phyloP scores from a whole-genome alignment of 2,329 filamentous ascomycete genomes.

The Paraphaeosphaeria sporulosa region DNA sequence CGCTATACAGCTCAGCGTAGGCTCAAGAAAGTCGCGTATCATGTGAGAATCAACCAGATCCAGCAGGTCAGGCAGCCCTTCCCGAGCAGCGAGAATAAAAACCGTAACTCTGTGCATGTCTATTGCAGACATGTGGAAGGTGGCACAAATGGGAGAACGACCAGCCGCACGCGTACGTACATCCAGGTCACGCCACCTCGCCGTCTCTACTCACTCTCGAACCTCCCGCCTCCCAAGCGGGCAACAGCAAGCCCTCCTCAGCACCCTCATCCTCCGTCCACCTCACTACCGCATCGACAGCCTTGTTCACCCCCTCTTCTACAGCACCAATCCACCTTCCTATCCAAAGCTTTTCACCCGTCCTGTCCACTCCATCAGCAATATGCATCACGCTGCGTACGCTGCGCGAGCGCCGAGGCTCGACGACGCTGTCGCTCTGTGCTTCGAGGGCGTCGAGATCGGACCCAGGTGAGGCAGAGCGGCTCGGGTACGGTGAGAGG shows the following conservation, averaged over 20 bases:
- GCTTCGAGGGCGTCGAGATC: slow-evolving; percentile 8
- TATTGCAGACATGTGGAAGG: background rate
- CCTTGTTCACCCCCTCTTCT: background rate
- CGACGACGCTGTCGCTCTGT: background rate
- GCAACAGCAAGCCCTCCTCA: slow-evolving; percentile 7
- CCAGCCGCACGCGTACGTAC: background rate
- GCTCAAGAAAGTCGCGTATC: background rate
- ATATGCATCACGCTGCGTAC: slow-evolving; percentile 1
- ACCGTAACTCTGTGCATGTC: background rate
- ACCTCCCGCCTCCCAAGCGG: background rate
- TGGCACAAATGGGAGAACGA: background rate
- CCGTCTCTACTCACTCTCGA: background rate
- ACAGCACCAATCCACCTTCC: background rate
- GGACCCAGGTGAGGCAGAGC: background rate
- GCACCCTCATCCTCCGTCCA: slow-evolving; percentile 4
- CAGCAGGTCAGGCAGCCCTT: background rate
- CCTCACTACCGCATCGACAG: slow-evolving; percentile 4
- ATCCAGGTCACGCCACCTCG: background rate
- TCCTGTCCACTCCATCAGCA: slow-evolving; percentile 6
- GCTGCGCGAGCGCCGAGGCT: slow-evolving; percentile 2
- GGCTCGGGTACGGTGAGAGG: background rate
- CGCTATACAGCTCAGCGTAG: background rate
- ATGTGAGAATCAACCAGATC: background rate
- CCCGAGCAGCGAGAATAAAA: background rate
- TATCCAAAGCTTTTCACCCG: background rate